phyloP scores from a whole-genome alignment of 2,329 filamentous ascomycete genomes.

The Scorias spongiosa region DNA sequence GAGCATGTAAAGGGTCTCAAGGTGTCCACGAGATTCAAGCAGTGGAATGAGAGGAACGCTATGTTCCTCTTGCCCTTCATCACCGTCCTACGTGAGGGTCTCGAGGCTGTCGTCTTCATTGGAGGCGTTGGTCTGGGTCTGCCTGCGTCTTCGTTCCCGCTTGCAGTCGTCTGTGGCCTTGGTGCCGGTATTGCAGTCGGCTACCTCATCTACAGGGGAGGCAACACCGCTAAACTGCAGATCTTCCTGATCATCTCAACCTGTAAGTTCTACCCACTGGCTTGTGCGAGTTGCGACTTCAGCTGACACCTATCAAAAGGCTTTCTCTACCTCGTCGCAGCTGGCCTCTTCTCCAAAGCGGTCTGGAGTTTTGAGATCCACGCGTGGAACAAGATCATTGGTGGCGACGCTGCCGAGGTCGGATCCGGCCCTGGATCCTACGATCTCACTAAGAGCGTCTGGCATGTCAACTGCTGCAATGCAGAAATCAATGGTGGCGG shows the following conservation, averaged over 20 bases:
- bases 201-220: slow-evolving; percentile 57
- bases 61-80: slow-evolving; percentile 81
- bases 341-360: slow-evolving; percentile 54
- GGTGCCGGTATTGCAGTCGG: slow-evolving; percentile 52
- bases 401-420: slow-evolving; percentile 46
- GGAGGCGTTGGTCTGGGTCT: slow-evolving; percentile 67
- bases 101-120: slow-evolving; percentile 76
- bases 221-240: slow-evolving; percentile 52
- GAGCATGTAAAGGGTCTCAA: slow-evolving; percentile 24
- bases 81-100: slow-evolving; percentile 71
- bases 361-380: slow-evolving; percentile 63
- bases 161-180: slow-evolving; percentile 61
- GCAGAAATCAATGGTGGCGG: slow-evolving; percentile 56
- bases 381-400: slow-evolving; percentile 49
- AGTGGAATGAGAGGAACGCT: slow-evolving; percentile 59
- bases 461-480: slow-evolving; percentile 77
- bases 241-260: slow-evolving; percentile 70
- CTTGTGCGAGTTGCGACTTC: too few species aligned
- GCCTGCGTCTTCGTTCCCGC: slow-evolving; percentile 60
- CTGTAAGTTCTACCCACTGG: slow-evolving; percentile 26
- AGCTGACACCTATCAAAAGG: background rate
- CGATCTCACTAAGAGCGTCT: slow-evolving; percentile 62
- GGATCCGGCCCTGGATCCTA: slow-evolving; percentile 61
- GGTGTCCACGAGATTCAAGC: slow-evolving; percentile 37
- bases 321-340: background rate